Conservation (phyloP, 345 rosid genomes). For the Rhodamnia argentea region DNA sequence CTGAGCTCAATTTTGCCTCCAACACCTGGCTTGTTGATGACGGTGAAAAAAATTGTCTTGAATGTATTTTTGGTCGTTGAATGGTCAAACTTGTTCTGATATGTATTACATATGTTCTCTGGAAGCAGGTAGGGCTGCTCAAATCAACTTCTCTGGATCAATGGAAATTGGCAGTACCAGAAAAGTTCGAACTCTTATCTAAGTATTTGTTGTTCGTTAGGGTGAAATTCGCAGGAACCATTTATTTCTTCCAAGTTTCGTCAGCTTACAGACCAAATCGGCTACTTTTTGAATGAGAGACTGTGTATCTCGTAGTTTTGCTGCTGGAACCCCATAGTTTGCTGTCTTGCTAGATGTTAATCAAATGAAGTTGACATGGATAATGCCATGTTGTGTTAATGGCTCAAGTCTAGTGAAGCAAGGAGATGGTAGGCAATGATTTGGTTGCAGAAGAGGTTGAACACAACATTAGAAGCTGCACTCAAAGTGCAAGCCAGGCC, state of each 20-base stretch:
- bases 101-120: neutral
- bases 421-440: constrained; percentile 28
- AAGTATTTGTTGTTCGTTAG: neutral
- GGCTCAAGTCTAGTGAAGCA: constrained; percentile 3
- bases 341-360: neutral
- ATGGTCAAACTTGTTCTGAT: neutral
- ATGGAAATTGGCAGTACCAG: neutral
- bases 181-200: neutral
- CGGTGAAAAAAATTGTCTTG: neutral
- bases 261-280: neutral
- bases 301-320: neutral
- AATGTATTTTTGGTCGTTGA: neutral
- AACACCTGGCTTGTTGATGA: neutral
- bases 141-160: neutral
- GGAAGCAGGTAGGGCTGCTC: neutral
- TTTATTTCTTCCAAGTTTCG: neutral
- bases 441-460: constrained; percentile 5
- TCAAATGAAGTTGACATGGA: neutral
- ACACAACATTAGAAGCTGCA: constrained; percentile 1
- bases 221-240: neutral
- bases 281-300: neutral
- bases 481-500: constrained; percentile 10
- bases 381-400: neutral
- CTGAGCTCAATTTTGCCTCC: neutral
- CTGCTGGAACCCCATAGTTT: neutral